Base-by-base conservation (phyloP, 208 protist species). In the Crithidia thermophila region DNA sequence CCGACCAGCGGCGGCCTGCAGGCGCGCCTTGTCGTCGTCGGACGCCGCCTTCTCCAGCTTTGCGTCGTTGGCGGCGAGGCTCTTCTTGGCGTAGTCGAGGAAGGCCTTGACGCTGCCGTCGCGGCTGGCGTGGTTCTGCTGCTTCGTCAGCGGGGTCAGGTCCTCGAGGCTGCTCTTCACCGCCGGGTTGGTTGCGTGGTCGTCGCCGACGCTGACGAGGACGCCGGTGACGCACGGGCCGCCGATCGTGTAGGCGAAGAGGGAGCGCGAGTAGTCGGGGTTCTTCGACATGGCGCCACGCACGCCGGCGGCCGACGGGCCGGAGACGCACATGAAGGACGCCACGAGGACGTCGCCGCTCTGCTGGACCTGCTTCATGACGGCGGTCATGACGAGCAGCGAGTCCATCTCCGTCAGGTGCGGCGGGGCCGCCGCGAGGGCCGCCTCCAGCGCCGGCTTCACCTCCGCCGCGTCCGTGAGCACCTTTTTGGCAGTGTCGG, bases 191-290 rank as follows among this genome's bases (percentile, higher is more conserved):
- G 58, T 33, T 11, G 53, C 60, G 27, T 61, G 25, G 39, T 87
- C 77, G 37, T 68, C 67, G 16, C 63, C 61, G 14, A 83, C 68
- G 30, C 67, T 47, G 33, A 88, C 31, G n/a, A 85, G 50, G 45
- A 86, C 33, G 9, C 50, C 37, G n/a, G 69, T 78, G 39, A 81
- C 70, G 58, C 79, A 85, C 28, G 72, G 78, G 31, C 85, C 85
- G 25, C 77, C 72, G 20, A 91, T 37, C 21, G 81, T 79, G 66
- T 85, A 88, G 53, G 75, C 63, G 30, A 84, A 84, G 46, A 88
- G 72, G 31, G 67, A 76, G 71, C 67, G 75, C 20, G 82, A 83
- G 56, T 86, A 80, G 21, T 79, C 51, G 13, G 71, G 65, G 30
- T 78, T 68, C 61, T 77, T 73, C 11, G 60, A 61, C 57, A 72